Evolutionary conservation across 352 stramenopile species (phyloP).

Genomic region (Globisporangium middletonii): DNA sequence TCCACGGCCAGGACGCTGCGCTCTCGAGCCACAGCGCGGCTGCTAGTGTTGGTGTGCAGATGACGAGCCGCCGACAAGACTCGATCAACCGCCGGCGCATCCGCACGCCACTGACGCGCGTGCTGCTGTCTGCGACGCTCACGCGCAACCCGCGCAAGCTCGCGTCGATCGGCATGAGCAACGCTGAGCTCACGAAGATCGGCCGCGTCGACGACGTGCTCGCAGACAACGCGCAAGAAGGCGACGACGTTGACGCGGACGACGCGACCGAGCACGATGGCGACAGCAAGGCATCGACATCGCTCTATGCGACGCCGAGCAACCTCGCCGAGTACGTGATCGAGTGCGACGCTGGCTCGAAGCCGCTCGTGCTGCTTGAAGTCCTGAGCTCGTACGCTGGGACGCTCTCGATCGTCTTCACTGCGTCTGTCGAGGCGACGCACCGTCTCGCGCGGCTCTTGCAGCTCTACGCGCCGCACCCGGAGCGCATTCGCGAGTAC

Average conservation of each 20-base stretch:
- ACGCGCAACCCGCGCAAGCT: conserved; percentile 96
- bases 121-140: conserved; percentile 97
- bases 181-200: conserved; percentile 93
- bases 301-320: conserved; percentile 68
- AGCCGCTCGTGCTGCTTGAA: conserved; percentile 93
- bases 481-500: conserved; percentile 67
- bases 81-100: conserved; percentile 78
- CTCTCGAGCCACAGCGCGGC: conserved; percentile 17
- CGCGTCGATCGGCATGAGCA: conserved; percentile 90
- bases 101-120: conserved; percentile 87
- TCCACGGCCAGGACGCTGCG: conserved; percentile 47
- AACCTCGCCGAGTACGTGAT: conserved; percentile 88
- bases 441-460: conserved; percentile 93
- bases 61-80: conserved; percentile 68
- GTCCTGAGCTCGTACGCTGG: conserved; percentile 81
- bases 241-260: conserved; percentile 24
- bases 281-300: conserved; percentile 25
- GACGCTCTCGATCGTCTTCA: conserved; percentile 93
- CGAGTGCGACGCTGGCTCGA: conserved; percentile 92
- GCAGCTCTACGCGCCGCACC: conserved; percentile 74
- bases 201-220: conserved; percentile 52
- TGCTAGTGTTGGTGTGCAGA: conserved; percentile 8
- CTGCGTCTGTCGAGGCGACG: conserved; percentile 94
- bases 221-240: conserved; percentile 58
- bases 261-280: conserved; percentile 19